Evolutionary conservation across 495 filamentous ascomycete species (phyloP).

Genomic region (Neurospora hispaniola): DNA sequence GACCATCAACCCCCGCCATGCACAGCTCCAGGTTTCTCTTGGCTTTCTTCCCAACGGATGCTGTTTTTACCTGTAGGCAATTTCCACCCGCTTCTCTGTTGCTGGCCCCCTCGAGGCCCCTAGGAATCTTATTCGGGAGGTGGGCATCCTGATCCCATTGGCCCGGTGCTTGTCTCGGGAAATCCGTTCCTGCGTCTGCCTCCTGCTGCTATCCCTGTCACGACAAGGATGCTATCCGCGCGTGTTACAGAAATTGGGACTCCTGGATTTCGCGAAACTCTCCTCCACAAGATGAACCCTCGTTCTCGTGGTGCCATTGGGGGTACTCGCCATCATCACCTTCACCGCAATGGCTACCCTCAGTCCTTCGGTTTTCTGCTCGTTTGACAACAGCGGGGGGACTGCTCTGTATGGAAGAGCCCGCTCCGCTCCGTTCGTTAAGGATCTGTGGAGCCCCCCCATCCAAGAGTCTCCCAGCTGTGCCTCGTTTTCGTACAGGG

Average conservation of each 20-base stretch:
- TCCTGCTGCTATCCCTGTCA: conserved; percentile 6
- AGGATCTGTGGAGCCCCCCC: neutral
- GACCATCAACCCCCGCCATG: neutral
- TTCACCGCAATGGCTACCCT: neutral
- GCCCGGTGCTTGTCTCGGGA: conserved; percentile 19
- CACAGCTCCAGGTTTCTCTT: neutral
- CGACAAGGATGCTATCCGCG: conserved; percentile 3
- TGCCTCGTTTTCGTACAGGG: neutral
- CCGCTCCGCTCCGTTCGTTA: neutral
- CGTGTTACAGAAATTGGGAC: conserved; percentile 12
- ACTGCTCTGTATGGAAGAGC: neutral
- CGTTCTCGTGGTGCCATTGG: neutral
- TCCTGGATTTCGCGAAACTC: conserved; percentile 13
- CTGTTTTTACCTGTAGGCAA: neutral
- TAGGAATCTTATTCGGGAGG: neutral
- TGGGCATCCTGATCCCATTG: conserved; percentile 10
- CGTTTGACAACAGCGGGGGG: neutral
- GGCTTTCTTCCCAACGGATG: neutral
- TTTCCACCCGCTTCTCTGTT: neutral
- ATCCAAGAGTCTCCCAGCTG: neutral
- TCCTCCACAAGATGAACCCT: neutral
- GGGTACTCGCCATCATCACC: neutral
- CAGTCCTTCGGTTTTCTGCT: neutral
- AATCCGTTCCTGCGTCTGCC: conserved; percentile 21
- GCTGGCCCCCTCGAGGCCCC: neutral